Conservation (phyloP, 805 yeast species). For the Pichia membranifaciens region DNA sequence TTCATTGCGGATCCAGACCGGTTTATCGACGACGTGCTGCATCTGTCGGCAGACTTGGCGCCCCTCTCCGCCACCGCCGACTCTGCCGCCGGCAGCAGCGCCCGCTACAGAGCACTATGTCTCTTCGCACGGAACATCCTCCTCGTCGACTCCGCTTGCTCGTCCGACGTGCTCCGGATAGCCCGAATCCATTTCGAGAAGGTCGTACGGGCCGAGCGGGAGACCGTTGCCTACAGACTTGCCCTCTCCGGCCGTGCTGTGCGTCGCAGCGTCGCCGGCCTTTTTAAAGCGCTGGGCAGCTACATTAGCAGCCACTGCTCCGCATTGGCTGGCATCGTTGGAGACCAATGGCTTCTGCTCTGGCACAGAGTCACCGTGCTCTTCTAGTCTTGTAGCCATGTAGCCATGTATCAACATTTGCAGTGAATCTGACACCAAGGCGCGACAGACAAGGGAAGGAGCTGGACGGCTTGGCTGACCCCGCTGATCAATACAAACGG, state of each 20-base stretch:
- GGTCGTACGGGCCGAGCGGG: background rate
- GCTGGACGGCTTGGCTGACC: too few relatives aligned
- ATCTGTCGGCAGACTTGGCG: background rate
- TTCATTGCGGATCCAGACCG: background rate
- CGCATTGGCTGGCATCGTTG: background rate
- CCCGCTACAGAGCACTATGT: background rate
- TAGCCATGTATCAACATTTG: too few relatives aligned
- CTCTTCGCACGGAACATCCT: background rate
- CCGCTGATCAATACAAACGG: too few relatives aligned
- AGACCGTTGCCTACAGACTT: background rate
- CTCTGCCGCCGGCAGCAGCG: too few relatives aligned
- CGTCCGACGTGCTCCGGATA: background rate
- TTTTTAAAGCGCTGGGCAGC: background rate
- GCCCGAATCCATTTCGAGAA: background rate
- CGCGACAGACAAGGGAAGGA: too few relatives aligned
- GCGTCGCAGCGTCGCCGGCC: background rate
- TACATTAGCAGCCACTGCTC: background rate
- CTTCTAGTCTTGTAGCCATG: too few relatives aligned
- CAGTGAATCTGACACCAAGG: too few relatives aligned
- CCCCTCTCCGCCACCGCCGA: background rate
- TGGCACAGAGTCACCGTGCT: background rate
- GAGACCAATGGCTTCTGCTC: background rate
- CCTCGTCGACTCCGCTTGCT: background rate
- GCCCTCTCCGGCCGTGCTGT: background rate
- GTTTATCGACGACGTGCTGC: background rate